Conservation (phyloP, 768 basidiomycete species). For the Porpolomopsis calyptriformis region DNA sequence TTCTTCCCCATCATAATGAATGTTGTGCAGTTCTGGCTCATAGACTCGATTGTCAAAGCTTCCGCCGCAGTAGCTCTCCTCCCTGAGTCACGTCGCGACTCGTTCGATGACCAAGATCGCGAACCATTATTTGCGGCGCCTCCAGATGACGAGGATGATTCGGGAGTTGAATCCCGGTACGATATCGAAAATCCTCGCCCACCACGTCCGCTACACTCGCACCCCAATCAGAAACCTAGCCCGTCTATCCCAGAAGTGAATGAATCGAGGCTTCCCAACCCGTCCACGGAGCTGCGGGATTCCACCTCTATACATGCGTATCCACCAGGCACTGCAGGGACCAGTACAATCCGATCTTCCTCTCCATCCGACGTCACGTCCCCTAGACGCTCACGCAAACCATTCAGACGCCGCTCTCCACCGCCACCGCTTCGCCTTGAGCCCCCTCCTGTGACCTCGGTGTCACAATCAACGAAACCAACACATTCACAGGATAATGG, state of each 20-base stretch:
- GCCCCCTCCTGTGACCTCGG: slow-evolving; percentile 16
- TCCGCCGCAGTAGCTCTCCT: slow-evolving; percentile 34
- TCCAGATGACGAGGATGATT: slow-evolving; percentile 47
- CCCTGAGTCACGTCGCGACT: slow-evolving; percentile 24
- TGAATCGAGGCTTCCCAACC: slow-evolving; percentile 30
- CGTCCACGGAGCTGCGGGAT: slow-evolving; percentile 13
- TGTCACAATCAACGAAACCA: slow-evolving; percentile 26
- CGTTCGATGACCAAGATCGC: slow-evolving; percentile 31
- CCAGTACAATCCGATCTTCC: slow-evolving; percentile 28
- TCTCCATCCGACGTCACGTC: slow-evolving; percentile 16
- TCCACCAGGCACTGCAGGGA: slow-evolving; percentile 45
- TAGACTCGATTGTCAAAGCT: slow-evolving; percentile 86
- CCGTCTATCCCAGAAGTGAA: slow-evolving; percentile 26
- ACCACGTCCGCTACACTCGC: slow-evolving; percentile 16
- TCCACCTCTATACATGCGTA: slow-evolving; percentile 41
- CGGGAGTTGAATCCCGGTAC: slow-evolving; percentile 19
- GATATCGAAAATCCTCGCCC: slow-evolving; percentile 40
- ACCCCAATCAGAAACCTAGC: slow-evolving; percentile 19
- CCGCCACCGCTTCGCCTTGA: slow-evolving; percentile 28
- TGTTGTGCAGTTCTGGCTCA: slow-evolving; percentile 87
- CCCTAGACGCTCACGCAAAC: slow-evolving; percentile 22
- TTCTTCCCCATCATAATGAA: slow-evolving; percentile 87
- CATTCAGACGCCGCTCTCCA: slow-evolving; percentile 28
- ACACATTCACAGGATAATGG: slow-evolving; percentile 3
- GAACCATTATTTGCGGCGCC: slow-evolving; percentile 53